A percentile compares a stretch with the other conserved stretches of the same genome.
phyloP scores from a whole-genome alignment of 2,329 filamentous ascomycete genomes.

The Pseudocercospora musae region DNA sequence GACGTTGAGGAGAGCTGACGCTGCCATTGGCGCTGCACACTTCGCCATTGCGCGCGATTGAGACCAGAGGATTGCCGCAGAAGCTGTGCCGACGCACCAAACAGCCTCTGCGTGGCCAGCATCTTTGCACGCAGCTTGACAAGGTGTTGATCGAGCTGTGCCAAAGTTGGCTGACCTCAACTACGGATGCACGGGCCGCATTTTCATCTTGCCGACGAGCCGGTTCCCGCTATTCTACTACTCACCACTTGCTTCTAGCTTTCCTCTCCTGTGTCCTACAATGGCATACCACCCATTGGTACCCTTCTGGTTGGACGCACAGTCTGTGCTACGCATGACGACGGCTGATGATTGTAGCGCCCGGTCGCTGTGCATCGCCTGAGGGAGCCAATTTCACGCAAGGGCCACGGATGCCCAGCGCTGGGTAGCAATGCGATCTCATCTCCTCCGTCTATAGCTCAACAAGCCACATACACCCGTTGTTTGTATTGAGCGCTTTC shows the following conservation, averaged over 20 bases:
- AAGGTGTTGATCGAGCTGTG: neutral
- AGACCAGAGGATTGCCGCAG: slow-evolving; percentile 18
- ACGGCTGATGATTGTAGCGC: neutral
- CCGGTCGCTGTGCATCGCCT: neutral
- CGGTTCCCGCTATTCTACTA: neutral
- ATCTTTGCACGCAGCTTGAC: slow-evolving; percentile 15
- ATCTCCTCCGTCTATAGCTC: neutral
- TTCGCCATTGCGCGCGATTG: slow-evolving; percentile 24
- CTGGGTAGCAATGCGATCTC: neutral
- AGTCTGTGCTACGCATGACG: neutral
- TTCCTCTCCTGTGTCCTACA: neutral
- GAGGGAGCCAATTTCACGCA: neutral
- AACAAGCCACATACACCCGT: neutral
- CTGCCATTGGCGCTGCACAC: slow-evolving; percentile 25
- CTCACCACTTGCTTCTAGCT: neutral
- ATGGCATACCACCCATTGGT: neutral
- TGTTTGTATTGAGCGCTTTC: neutral
- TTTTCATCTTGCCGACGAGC: neutral
- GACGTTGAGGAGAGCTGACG: slow-evolving; percentile 23
- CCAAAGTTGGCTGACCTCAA: neutral
- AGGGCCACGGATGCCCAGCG: neutral
- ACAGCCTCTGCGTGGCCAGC: slow-evolving; percentile 22
- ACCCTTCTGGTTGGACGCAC: neutral
- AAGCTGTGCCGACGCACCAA: slow-evolving; percentile 20
- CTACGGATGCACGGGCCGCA: neutral